Base-by-base conservation (phyloP, 2,329 filamentous ascomycete genomes). In the Mycocentrospora acerina region DNA sequence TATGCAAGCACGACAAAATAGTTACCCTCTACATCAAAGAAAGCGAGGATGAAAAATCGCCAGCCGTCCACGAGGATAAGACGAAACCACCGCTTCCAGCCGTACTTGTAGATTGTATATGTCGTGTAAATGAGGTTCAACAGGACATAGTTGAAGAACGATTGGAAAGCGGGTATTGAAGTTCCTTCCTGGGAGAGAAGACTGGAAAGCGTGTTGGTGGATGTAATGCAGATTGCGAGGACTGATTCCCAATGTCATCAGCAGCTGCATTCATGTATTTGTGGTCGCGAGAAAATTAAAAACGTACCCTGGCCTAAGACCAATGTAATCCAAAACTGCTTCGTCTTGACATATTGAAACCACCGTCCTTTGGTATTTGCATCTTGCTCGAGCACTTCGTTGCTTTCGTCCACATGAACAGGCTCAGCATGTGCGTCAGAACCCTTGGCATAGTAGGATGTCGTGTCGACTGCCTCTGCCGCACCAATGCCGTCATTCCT, bases 1-100 rank as follows among this genome's bases (percentile, higher is more conserved):
- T 97, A 98, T 4, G 91, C 93, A 33, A 96, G 78, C 34, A 98
- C 91, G 59, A 90, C 90, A 66, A 97, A 97, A 75, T 96, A 98
- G 72, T 98, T 98, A 46, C 93, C 93, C 71, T 96, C 81, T 33
- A 97, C 91, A 63, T 98, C 93, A 55, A 93, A 79, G 69, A 97
- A 96, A 35, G 87, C 83, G 45, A 98, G 81, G 67, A 96, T 88
- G 57, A 95, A 79, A 72, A 75, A 97, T 71, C 89, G 89, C 93
- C 91, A 97, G 42, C 90, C 88, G 63, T 94, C 85, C 44, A 76
- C 78, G 35, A 72, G 64, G 11, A 90, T 60, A 38, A 94, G 66
- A 32, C 73, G 71, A 31, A 71, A 62, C 78, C 86, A 95, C 56
- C 79, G 80, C 58, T 80, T 82, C 54, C 82, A 76, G 4, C 93